phyloP scores from a whole-genome alignment of 768 basidiomycete genomes.

The Cystofilobasidium macerans region DNA sequence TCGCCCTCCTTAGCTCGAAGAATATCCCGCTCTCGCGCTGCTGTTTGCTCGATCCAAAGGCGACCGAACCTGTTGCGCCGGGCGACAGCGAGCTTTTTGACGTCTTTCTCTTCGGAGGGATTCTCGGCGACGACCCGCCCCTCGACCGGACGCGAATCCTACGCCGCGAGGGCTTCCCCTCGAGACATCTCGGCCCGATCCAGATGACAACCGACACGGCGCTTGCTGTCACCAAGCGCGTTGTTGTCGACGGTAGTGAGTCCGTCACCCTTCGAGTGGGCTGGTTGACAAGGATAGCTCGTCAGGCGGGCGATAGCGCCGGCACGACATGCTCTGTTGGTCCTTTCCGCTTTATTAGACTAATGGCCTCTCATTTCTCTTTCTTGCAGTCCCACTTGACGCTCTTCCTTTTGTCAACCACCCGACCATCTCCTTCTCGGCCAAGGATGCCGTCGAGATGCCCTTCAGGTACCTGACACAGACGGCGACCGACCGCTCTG shows the following conservation, averaged over 20 bases:
- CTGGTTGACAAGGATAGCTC: too few relatives aligned
- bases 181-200: constrained; percentile 67
- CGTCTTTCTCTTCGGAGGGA: constrained; percentile 84
- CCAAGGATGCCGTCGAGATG: constrained; percentile 91
- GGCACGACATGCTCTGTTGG: background rate
- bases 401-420: constrained; percentile 57
- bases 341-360: background rate
- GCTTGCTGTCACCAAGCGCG: constrained; percentile 73
- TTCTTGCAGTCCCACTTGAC: background rate
- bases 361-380: background rate
- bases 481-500: background rate
- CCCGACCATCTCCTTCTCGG: constrained; percentile 79
- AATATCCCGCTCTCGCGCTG: constrained; percentile 49
- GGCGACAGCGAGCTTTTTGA: constrained; percentile 56
- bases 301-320: too few relatives aligned
- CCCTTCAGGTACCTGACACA: constrained; percentile 53
- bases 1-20: constrained; percentile 48
- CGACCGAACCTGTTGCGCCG: constrained; percentile 55
- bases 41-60: constrained; percentile 90
- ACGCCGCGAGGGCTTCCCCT: constrained; percentile 72
- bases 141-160: constrained; percentile 73
- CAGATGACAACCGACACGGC: constrained; percentile 99
- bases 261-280: constrained; percentile 19
- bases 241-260: constrained; percentile 61
- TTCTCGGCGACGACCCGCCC: constrained; percentile 81